phyloP scores from a whole-genome alignment of 176 grass and related monocot genomes.

The Cocos nucifera region DNA sequence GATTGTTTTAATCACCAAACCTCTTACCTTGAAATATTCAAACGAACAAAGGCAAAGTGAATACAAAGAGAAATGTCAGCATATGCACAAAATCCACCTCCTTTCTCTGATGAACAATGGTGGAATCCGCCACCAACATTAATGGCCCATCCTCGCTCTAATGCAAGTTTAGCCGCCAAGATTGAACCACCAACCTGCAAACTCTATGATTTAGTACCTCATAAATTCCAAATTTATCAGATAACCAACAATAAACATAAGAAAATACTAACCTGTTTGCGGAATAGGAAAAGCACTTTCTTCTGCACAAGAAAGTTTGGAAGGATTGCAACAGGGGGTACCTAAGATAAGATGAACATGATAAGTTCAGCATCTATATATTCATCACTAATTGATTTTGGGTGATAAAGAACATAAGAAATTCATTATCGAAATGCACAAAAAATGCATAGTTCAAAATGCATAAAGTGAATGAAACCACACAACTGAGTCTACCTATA shows the following conservation, averaged over 20 bases:
- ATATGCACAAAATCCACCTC: constrained; percentile 81
- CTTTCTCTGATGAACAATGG: constrained; percentile 76
- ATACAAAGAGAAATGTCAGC: constrained; percentile 63
- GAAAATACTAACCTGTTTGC: constrained; percentile 49
- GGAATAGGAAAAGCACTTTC: constrained; percentile 63
- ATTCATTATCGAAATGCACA: no score
- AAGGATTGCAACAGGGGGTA: constrained; percentile 59
- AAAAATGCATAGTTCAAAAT: no score
- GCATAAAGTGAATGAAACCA: no score
- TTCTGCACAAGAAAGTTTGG: constrained; percentile 70
- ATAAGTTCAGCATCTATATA: constrained; percentile 4
- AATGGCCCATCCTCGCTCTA: constrained; percentile 80
- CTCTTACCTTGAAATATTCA: constrained; percentile 59
- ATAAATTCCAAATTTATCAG: no score
- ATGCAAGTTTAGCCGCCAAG: constrained; percentile 71
- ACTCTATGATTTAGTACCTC: neutral
- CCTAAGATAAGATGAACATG: constrained; percentile 23
- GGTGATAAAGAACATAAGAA: no score
- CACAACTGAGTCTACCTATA: no score
- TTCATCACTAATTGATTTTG: neutral
- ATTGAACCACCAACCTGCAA: constrained; percentile 68
- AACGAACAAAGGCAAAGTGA: constrained; percentile 54
- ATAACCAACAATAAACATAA: no score
- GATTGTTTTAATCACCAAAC: neutral
- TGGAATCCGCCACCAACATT: constrained; percentile 94